phyloP scores from a whole-genome alignment of 179 eudicot species.

The Corrigiola litoralis region DNA sequence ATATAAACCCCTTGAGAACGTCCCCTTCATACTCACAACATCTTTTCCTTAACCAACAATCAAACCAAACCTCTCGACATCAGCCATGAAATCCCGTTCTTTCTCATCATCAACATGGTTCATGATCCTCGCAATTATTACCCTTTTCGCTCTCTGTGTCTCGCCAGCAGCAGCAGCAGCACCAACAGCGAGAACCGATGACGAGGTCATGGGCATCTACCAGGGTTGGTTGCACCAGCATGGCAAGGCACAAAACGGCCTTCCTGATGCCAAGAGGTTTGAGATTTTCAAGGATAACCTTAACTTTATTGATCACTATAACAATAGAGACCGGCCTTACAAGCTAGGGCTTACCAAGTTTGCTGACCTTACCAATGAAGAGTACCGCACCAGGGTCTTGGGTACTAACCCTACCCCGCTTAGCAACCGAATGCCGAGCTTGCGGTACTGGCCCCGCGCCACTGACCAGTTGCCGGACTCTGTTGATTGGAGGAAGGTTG shows the following conservation, averaged over 20 bases:
- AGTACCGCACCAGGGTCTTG: constrained; percentile 53
- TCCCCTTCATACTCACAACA: neutral
- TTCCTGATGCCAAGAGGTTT: constrained; percentile 42
- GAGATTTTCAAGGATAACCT: constrained; percentile 64
- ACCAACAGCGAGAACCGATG: constrained; percentile 22
- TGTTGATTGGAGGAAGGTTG: constrained; percentile 69
- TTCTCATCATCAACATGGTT: neutral
- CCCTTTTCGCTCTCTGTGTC: constrained; percentile 23
- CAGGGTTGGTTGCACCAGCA: constrained; percentile 54
- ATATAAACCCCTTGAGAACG: constrained; percentile 7
- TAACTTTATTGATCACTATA: constrained; percentile 61
- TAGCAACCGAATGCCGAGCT: constrained; percentile 36
- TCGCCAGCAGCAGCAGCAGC: constrained; percentile 17
- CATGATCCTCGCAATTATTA: neutral
- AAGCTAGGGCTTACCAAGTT: constrained; percentile 67
- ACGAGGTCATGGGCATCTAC: constrained; percentile 42
- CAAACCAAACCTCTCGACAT: neutral
- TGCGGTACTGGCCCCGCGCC: constrained; percentile 36
- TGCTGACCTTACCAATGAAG: constrained; percentile 74
- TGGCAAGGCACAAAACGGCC: constrained; percentile 52
- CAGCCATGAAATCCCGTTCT: constrained; percentile 1
- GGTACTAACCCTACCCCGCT: constrained; percentile 45
- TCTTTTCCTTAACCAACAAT: constrained; percentile 21
- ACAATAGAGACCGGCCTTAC: constrained; percentile 41
- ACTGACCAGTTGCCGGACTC: constrained; percentile 47